phyloP scores from a whole-genome alignment of 2,329 filamentous ascomycete species.

The Botrytis cinerea region DNA sequence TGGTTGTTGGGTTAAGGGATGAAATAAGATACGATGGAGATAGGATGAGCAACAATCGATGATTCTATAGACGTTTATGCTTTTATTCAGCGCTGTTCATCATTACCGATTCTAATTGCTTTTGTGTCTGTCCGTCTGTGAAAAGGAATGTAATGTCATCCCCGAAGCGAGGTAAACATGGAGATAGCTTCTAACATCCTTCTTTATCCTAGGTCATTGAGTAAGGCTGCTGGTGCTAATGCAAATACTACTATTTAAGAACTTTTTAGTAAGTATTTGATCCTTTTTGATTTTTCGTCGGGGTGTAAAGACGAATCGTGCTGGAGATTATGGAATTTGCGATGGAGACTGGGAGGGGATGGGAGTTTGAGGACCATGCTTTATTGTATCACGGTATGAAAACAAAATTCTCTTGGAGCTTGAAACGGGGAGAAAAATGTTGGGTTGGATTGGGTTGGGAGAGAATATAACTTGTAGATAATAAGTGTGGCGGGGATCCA shows the following conservation, averaged over 20 bases:
- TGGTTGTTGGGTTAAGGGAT: neutral
- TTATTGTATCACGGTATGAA: no score
- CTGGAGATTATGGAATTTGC: neutral
- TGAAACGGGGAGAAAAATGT: no score
- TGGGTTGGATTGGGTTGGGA: no score
- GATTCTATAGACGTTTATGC: neutral
- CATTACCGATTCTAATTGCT: neutral
- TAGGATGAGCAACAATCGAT: neutral
- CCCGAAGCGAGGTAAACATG: neutral
- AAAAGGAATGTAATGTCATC: neutral
- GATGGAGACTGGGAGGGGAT: neutral
- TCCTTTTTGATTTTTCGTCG: fast-evolving
- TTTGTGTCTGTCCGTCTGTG: neutral
- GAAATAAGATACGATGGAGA: neutral
- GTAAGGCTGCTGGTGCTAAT: neutral
- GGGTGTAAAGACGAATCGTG: neutral
- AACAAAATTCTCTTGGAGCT: no score
- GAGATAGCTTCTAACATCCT: neutral
- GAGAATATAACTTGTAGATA: no score
- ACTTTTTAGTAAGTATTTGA: neutral
- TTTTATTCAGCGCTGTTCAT: neutral
- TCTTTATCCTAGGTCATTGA: neutral
- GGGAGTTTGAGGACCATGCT: no score
- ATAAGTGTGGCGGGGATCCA: no score
- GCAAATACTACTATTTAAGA: neutral